Evolutionary conservation across 1,284 basidiomycete species (phyloP).

Genomic region (Trametes polyzona): DNA sequence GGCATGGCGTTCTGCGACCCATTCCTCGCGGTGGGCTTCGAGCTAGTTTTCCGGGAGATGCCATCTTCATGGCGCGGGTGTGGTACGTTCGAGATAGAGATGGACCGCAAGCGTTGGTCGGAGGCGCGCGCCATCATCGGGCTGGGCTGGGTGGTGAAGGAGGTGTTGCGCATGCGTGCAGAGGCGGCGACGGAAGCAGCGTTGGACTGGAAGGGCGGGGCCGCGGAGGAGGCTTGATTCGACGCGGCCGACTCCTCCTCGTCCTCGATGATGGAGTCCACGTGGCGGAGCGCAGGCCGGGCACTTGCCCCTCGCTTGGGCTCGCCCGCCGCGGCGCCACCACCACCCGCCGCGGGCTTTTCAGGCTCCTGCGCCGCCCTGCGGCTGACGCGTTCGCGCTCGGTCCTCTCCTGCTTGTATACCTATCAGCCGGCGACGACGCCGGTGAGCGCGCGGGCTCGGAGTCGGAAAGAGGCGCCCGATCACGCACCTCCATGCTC

Average conservation of each 20-base stretch:
- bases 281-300: slow-evolving; percentile 49
- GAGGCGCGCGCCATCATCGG: slow-evolving; percentile 16
- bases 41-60: slow-evolving; percentile 18
- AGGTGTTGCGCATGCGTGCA: slow-evolving; percentile 29
- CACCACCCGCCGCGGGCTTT: slow-evolving; percentile 4
- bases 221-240: slow-evolving; percentile 31
- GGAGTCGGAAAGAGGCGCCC: slow-evolving; percentile 18
- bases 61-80: slow-evolving; percentile 27
- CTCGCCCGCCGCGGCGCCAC: slow-evolving; percentile 18
- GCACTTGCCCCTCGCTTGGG: slow-evolving; percentile 13
- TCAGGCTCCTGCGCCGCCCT: slow-evolving; percentile 12
- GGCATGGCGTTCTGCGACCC: slow-evolving; percentile 22
- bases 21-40: not conserved
- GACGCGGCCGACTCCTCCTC: slow-evolving; percentile 39
- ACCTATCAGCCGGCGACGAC: slow-evolving; percentile 29
- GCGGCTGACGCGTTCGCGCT: slow-evolving; percentile 34
- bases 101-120: slow-evolving; percentile 30
- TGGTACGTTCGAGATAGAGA: slow-evolving; percentile 33
- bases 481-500: slow-evolving; percentile 79
- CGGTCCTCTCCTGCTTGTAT: slow-evolving; percentile 33
- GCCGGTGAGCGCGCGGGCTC: slow-evolving; percentile 7
- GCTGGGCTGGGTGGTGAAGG: slow-evolving; percentile 25
- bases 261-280: slow-evolving; percentile 60
- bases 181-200: slow-evolving; percentile 9
- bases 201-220: slow-evolving; percentile 23